Evolutionary conservation across 176 grass and related monocot genomes (phyloP), one percentile per base, ranked within the genome.

Genomic region (Eleusine coracana): DNA sequence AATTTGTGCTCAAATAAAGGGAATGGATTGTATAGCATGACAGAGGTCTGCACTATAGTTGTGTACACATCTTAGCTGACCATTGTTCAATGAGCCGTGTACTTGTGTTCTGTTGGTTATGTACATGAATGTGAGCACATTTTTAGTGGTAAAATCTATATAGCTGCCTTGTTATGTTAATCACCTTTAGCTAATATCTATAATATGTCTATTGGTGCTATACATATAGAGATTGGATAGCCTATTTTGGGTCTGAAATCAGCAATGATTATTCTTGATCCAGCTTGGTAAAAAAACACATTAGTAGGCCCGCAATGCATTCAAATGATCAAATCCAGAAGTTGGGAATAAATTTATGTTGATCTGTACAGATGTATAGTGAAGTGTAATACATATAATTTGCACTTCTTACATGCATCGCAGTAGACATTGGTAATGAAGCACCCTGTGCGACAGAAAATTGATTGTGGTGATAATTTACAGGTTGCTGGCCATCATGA

Each of bases 401-500:
- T 67, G 6, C 25, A 54, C 69, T n/a, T n/a, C n/a, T 18, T 63
- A 67, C 46, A 40, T 54, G 20, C 39, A 18, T 68, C 68, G 31
- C 10, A 44, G 49, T 41, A 41, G 18, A 68, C 50, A 51, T 75
- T 27, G 15, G 18, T 63, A 52, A 72, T 48, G 51, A 71, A 81
- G 59, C 16, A 65, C 14, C 18, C 4, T 14, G 15, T 34, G n/a
- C 5, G 64, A 17, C 20, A 68, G 5, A 51, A 61, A 82, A 58
- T 4, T 90, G 73, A 86, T 68, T 6, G 42, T 56, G 16, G 16
- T 66, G 25, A 41, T n/a, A 69, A 31, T 71, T 50, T 44, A 67
- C 78, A 98, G 96, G 87, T 86, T 82, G 88, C 85, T 52, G 79
- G 83, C 3, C 92, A 98, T 89, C 91, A 98, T 87, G 55, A 86